phyloP scores from a whole-genome alignment of 352 stramenopile species.

The Pythium chondricola region DNA sequence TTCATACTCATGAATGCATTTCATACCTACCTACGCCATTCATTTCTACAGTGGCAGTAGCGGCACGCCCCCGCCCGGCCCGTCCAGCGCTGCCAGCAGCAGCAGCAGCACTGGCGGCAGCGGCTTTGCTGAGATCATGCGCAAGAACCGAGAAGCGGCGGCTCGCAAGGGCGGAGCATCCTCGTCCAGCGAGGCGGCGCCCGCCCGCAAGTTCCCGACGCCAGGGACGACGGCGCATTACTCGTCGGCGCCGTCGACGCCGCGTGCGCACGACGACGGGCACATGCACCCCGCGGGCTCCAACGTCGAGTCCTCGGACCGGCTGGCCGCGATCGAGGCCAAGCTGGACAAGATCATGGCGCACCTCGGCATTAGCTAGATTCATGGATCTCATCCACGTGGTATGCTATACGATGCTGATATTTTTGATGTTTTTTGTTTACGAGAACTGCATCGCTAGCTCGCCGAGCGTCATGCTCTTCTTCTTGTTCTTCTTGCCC shows the following conservation, averaged over 20 bases:
- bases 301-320: conserved; percentile 47
- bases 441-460: conserved; percentile 81
- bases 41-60: conserved; percentile 10
- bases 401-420: no score
- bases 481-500: conserved; percentile 74
- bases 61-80: conserved; percentile 17
- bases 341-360: conserved; percentile 90
- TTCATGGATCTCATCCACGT: no score
- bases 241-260: conserved; percentile 53
- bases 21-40: no score
- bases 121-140: conserved; percentile 88
- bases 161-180: conserved; percentile 35
- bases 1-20: conserved; percentile 7
- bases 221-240: conserved; percentile 4
- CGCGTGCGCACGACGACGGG: conserved; percentile 22
- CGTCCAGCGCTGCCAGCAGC: conserved; percentile 3
- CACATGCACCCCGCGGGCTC: conserved; percentile 5
- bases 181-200: conserved; percentile 3
- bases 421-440: conserved; percentile 11
- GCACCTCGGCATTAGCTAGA: conserved; percentile 50
- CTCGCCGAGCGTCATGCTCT: conserved; percentile 69
- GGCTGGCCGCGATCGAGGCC: conserved; percentile 68
- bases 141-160: conserved; percentile 81
- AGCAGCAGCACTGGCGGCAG: conserved; percentile 24
- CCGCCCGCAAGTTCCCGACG: neutral